These are phyloP conservation scores for Fusarium domesticum DNA, from an alignment of 2,329 filamentous ascomycete genomes.

Conservation along the genomic window DNA sequence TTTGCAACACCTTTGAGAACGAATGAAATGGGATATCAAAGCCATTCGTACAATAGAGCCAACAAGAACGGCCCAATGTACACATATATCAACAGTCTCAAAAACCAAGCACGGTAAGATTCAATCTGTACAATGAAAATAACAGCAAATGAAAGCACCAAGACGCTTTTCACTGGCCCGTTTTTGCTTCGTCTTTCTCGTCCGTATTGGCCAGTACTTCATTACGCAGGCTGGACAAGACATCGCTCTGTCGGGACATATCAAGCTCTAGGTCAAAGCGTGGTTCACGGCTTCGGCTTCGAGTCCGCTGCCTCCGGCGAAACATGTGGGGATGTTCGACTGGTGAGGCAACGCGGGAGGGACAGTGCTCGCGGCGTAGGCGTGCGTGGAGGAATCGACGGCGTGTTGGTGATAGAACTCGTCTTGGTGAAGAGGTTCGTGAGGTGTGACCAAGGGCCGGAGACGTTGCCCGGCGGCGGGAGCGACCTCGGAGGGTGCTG, in stretches of 20 bases:
- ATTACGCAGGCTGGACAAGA: conserved; percentile 35
- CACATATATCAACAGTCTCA: background rate
- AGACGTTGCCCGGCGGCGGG: conserved; percentile 40
- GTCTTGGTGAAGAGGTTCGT: conserved; percentile 34
- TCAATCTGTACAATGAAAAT: background rate
- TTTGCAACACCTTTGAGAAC: no score
- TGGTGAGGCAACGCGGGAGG: conserved; percentile 38
- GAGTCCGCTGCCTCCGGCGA: conserved; percentile 38
- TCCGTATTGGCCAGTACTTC: conserved; percentile 32
- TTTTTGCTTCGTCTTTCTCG: conserved; percentile 16
- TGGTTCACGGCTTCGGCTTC: conserved; percentile 38
- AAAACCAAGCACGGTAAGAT: background rate
- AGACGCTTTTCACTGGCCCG: conserved; percentile 7
- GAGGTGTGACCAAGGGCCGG: conserved; percentile 33
- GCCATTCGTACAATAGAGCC: background rate
- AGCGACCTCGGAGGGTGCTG: conserved; percentile 43
- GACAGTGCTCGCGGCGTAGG: conserved; percentile 45
- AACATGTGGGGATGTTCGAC: conserved; percentile 30
- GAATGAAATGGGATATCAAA: background rate
- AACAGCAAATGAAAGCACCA: background rate
- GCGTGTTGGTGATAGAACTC: conserved; percentile 40
- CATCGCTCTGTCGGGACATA: conserved; percentile 27
- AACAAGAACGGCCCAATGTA: background rate
- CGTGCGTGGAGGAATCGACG: conserved; percentile 42
- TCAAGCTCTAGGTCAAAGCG: conserved; percentile 31